A percentile compares a stretch with the other conserved stretches of the same genome.
These are phyloP conservation scores for Entonaema liquescens DNA, from an alignment of 495 filamentous ascomycete genomes.

Conservation along the genomic window DNA sequence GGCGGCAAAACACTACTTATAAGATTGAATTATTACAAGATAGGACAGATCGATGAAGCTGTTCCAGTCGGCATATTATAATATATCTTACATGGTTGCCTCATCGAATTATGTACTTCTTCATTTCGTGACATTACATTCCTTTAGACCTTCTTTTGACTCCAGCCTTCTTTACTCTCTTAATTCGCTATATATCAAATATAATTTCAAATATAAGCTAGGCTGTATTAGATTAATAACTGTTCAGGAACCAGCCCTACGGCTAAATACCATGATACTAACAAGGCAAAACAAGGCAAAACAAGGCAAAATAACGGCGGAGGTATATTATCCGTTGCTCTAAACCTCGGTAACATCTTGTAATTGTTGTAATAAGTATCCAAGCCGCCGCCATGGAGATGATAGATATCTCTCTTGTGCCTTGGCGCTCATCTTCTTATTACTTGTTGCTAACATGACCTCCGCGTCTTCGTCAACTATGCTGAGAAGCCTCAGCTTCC, in stretches of 20 bases:
- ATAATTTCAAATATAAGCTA: background rate
- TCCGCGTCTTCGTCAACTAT: constrained; percentile 4
- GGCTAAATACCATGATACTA: constrained; percentile 36
- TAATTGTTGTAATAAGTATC: constrained; percentile 29
- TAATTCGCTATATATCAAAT: background rate
- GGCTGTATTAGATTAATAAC: constrained; percentile 4
- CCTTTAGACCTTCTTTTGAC: background rate
- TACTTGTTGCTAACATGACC: constrained; percentile 18
- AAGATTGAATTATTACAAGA: background rate
- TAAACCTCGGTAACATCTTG: constrained; percentile 9
- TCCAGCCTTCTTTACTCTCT: constrained; percentile 1
- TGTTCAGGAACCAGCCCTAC: constrained; percentile 38
- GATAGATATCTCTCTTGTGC: constrained; percentile 17
- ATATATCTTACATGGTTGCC: background rate
- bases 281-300: constrained; percentile 21
- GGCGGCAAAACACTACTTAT: background rate
- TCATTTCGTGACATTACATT: background rate
- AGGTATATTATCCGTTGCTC: constrained; percentile 28
- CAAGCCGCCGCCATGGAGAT: background rate
- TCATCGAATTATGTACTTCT: background rate
- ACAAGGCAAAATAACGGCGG: constrained; percentile 26
- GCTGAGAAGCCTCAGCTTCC: constrained; percentile 31
- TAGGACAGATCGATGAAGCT: background rate
- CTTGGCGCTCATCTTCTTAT: constrained; percentile 20
- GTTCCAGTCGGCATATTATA: background rate